phyloP scores from a whole-genome alignment of 805 yeast species.

The Saccharomycopsis vini region DNA sequence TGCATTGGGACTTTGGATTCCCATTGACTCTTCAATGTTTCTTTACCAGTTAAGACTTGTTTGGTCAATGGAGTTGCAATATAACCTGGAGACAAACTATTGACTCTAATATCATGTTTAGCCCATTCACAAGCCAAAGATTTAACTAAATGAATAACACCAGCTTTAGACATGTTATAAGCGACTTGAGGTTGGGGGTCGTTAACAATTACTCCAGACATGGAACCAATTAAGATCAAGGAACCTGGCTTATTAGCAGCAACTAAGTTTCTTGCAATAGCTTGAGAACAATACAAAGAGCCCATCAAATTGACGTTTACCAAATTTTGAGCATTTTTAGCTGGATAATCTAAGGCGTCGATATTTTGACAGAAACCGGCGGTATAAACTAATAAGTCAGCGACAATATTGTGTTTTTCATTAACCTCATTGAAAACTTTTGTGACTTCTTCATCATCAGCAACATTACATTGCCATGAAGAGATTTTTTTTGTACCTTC shows the following conservation, averaged over 20 bases:
- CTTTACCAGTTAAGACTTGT: conserved; percentile 37
- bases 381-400: conserved; percentile 49
- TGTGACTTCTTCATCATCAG: conserved; percentile 43
- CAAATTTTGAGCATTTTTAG: conserved; percentile 52
- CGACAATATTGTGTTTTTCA: conserved; percentile 43
- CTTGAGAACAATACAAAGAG: conserved; percentile 55
- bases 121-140: conserved; percentile 74
- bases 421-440: conserved; percentile 44
- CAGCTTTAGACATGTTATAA: conserved; percentile 68
- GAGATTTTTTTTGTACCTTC: conserved; percentile 29
- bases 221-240: conserved; percentile 55
- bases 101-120: conserved; percentile 48
- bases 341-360: conserved; percentile 62
- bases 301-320: conserved; percentile 61
- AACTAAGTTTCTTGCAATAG: conserved; percentile 59
- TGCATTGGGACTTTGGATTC: conserved; percentile 56
- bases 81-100: conserved; percentile 62
- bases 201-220: conserved; percentile 64
- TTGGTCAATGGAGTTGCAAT: conserved; percentile 63
- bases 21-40: conserved; percentile 49
- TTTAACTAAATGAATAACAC: conserved; percentile 55
- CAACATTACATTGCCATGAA: conserved; percentile 57
- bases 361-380: conserved; percentile 65
- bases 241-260: conserved; percentile 47
- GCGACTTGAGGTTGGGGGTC: conserved; percentile 67